phyloP scores from a whole-genome alignment of 495 filamentous ascomycete genomes.

The Hypoxylon trugodes region DNA sequence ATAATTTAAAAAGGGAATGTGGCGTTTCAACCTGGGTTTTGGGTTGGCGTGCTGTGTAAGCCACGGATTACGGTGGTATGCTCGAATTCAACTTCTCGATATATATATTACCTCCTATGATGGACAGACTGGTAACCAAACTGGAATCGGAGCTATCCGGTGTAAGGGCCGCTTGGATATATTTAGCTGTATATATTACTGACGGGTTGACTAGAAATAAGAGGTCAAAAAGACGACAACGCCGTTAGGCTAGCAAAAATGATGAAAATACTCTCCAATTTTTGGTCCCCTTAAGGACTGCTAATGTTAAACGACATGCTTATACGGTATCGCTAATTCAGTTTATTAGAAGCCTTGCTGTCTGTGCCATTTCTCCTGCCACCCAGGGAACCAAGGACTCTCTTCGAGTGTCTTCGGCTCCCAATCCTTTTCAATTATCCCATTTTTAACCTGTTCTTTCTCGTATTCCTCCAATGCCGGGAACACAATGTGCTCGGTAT shows the following conservation, averaged over 20 bases:
- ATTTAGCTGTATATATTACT: constrained; percentile 23
- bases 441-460: constrained; percentile 72
- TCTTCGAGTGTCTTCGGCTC: constrained; percentile 80
- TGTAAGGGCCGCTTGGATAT: constrained; percentile 11
- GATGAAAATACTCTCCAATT: no score
- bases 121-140: background rate
- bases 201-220: background rate
- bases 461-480: constrained; percentile 73
- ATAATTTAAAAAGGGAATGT: background rate
- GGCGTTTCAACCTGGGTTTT: constrained; percentile 10
- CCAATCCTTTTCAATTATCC: constrained; percentile 71
- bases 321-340: background rate
- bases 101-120: constrained; percentile 16
- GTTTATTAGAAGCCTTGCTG: constrained; percentile 70
- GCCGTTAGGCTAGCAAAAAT: background rate
- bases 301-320: no score
- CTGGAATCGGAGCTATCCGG: background rate
- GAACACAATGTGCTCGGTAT: constrained; percentile 78
- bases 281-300: no score
- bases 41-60: background rate
- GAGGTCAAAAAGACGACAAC: background rate
- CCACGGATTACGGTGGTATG: constrained; percentile 18
- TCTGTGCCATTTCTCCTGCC: constrained; percentile 84
- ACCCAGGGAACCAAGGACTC: constrained; percentile 81
- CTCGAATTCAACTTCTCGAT: constrained; percentile 36